Evolutionary conservation across 306 rosid genomes (phyloP).

Genomic region (Vigna nakashimae): DNA sequence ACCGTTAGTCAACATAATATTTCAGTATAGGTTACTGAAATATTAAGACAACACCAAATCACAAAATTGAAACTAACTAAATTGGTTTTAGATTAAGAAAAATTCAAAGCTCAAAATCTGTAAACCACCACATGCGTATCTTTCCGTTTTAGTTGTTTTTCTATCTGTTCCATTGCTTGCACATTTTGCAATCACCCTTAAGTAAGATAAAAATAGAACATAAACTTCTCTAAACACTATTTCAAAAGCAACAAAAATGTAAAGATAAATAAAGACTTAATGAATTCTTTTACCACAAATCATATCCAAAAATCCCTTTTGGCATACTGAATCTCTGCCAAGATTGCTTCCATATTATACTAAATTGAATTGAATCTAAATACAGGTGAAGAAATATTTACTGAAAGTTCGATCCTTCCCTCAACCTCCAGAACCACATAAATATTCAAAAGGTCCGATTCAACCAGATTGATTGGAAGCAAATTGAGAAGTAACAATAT

Average conservation of each 20-base stretch:
- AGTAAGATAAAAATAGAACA: slow-evolving; percentile 19
- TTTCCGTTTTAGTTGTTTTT: not conserved
- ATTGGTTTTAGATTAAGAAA: not conserved
- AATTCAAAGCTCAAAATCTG: not conserved
- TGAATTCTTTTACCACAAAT: not conserved
- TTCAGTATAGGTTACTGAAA: no score
- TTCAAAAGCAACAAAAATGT: slow-evolving; percentile 12
- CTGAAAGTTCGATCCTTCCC: slow-evolving; percentile 6
- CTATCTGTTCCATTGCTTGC: not conserved
- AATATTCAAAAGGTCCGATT: not conserved
- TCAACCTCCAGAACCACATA: slow-evolving; percentile 2
- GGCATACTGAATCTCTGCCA: slow-evolving; percentile 6
- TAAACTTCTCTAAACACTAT: not conserved
- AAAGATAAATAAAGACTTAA: slow-evolving; percentile 12
- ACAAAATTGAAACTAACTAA: not conserved
- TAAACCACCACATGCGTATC: not conserved
- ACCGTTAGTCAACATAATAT: no score
- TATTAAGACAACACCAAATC: not conserved
- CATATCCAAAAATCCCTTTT: slow-evolving; percentile 17
- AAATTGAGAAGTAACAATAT: slow-evolving; percentile 2
- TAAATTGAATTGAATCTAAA: not conserved
- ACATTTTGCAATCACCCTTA: not conserved
- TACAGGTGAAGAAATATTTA: slow-evolving; percentile 5
- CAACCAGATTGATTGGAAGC: slow-evolving; percentile 18
- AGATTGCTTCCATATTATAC: not conserved